A percentile compares a stretch with the other conserved stretches of the same genome.
phyloP scores from a whole-genome alignment of 805 yeast genomes.

The Candida coquimbonensis region DNA sequence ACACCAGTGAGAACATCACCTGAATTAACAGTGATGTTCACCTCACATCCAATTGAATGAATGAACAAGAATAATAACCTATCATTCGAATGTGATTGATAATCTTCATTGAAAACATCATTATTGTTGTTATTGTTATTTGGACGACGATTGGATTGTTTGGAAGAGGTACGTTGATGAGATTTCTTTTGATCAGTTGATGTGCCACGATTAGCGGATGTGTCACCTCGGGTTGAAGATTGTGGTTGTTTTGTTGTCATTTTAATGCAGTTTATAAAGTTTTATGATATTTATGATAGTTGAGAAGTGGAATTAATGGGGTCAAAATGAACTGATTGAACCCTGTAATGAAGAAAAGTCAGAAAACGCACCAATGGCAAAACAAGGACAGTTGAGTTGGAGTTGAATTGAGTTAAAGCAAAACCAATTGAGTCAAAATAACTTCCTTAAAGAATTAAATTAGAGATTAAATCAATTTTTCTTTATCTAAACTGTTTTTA shows the following conservation, averaged over 20 bases:
- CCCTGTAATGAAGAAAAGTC: too few relatives aligned
- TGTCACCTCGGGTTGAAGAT: neutral
- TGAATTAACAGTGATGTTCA: slow-evolving; percentile 51
- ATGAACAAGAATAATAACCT: slow-evolving; percentile 48
- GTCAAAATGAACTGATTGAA: too few relatives aligned
- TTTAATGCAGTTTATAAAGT: too few relatives aligned
- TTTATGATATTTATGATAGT: too few relatives aligned
- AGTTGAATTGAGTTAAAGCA: too few relatives aligned
- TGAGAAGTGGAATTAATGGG: too few relatives aligned
- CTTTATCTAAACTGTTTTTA: too few relatives aligned
- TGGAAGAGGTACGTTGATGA: slow-evolving; percentile 14
- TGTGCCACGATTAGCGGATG: neutral
- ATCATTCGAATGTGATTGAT: slow-evolving; percentile 34
- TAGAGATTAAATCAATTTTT: too few relatives aligned
- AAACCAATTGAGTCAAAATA: too few relatives aligned
- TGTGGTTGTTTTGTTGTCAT: slow-evolving; percentile 8
- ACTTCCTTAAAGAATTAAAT: too few relatives aligned
- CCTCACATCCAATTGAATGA: slow-evolving; percentile 53
- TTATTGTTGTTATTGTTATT: slow-evolving; percentile 1
- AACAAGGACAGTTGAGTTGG: too few relatives aligned
- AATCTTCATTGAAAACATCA: slow-evolving; percentile 18
- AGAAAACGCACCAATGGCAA: too few relatives aligned
- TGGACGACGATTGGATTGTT: slow-evolving; percentile 8
- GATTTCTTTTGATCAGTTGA: slow-evolving; percentile 2
- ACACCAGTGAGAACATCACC: slow-evolving; percentile 58